Conservation (phyloP, 208 protist genomes). For the Crithidia brevicula region DNA sequence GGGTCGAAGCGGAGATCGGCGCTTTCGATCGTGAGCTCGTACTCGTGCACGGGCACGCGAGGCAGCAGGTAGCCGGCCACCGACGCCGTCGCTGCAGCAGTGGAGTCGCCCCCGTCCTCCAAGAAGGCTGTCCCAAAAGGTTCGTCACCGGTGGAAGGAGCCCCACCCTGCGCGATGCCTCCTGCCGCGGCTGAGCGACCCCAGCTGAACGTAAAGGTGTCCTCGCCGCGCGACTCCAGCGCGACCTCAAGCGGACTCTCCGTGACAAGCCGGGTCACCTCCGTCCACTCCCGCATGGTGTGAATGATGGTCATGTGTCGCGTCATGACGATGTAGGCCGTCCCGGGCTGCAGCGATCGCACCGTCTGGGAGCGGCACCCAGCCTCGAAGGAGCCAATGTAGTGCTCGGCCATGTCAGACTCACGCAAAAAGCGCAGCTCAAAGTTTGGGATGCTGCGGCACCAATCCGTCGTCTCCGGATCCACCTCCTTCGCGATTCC, state of each 20-base stretch:
- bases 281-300: slow-evolving; percentile 77
- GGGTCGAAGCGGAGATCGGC: slow-evolving; percentile 31
- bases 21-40: slow-evolving; percentile 32
- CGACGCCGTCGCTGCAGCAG: background rate
- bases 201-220: slow-evolving; percentile 81
- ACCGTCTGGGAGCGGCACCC: slow-evolving; percentile 74
- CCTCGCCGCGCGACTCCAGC: slow-evolving; percentile 73
- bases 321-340: slow-evolving; percentile 83
- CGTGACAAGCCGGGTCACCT: slow-evolving; percentile 84
- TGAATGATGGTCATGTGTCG: slow-evolving; percentile 85
- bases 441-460: slow-evolving; percentile 61
- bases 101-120: slow-evolving; percentile 7
- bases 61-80: slow-evolving; percentile 27
- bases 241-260: slow-evolving; percentile 59
- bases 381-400: slow-evolving; percentile 22
- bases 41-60: slow-evolving; percentile 32
- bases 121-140: background rate
- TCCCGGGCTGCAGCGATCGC: slow-evolving; percentile 64
- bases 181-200: slow-evolving; percentile 17
- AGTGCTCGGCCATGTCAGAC: slow-evolving; percentile 63
- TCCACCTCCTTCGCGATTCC: slow-evolving; percentile 58
- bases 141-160: slow-evolving; percentile 22
- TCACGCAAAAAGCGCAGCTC: slow-evolving; percentile 83
- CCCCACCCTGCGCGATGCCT: background rate
- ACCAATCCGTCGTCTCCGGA: slow-evolving; percentile 37